Evolutionary conservation across 306 rosid species (phyloP), one percentile per base, ranked within the genome.

Genomic region (Acacia acuminata): DNA sequence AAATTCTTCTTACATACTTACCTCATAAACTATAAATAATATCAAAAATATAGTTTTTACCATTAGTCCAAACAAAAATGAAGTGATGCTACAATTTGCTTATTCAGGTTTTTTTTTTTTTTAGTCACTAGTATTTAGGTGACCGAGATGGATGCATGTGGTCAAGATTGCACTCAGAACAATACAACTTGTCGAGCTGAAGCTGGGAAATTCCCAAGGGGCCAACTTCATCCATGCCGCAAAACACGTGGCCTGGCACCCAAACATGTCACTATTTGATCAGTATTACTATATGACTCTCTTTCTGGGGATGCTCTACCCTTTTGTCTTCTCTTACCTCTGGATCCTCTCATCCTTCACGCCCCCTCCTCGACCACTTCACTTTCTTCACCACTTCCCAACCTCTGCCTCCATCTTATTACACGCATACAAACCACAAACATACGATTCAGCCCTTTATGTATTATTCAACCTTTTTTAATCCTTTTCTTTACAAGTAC

Each of bases 191-290:
- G 40, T 73, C 32, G 20, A 69, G 75, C 61, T 79, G 61, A 67
- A 45, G 13, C 45, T 84, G 47, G 61, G 68, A 80, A 19, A 82
- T 25, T 56, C 53, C 76, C 34, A 22, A 58, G 32, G 32, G 65
- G 20, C 87, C 45, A 86, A 74, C 82, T 83, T 48, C 40, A 67
- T 70, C 55, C 58, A 4, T 55, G 78, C 86, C 88, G 55, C 77
- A 84, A 89, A 89, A 89, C 92, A 85, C 88, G 56, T 44, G 17
- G 55, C 20, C 15, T 22, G 80, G 76, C 66, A 61, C 68, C 79
- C 36, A 47, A 60, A 20, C 25, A 32, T 30, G 32, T 44, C 76
- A 81, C 56, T 64, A 75, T 82, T 84, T 65, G 43, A 38, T 30
- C 25, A 0, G 42, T 38, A 70, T 71, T 19, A 32, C 36, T 32